Evolutionary conservation across 306 rosid species (phyloP), one percentile per base, ranked within the genome.

Genomic region (Cucurbita argyrosperma): DNA sequence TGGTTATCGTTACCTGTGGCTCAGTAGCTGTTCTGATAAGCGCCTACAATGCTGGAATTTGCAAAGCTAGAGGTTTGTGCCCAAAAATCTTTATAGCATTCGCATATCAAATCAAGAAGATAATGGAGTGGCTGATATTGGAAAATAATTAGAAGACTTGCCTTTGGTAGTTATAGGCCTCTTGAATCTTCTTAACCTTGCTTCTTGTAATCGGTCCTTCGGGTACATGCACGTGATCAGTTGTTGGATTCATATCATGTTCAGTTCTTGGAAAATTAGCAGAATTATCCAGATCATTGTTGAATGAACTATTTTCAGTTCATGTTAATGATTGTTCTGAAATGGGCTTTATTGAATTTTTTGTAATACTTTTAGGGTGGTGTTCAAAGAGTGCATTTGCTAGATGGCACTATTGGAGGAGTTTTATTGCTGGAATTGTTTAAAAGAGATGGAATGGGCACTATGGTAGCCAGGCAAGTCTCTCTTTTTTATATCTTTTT

Each of bases 361-460:
- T 54, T 83, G 12, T 15, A 56, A 26, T 68, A 7, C 56, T 86
- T 63, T 75, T 88, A 94, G 99, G 92, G 96, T 38, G 99, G 99
- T 49, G 99, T 95, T 77, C 95, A 95, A 87, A 89, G 99, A 87
- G 99, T 95, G 61, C 99, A 91, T 88, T 80, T 95, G 85, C 80
- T 95, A 77, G 97, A 95, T 84, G 99, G 97, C 63, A 95, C 99
- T 52, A 84, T 84, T 76, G 85, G 92, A 60, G 99, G 97, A 78
- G 97, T 95, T 77, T 79, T 95, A 76, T 77, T 91, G 81, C 86
- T 95, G 87, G 99, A 95, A 77, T 89, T 95, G 83, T 91, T 88
- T 72, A 95, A 85, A 82, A 89, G 99, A 87, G 99, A 91, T 80
- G 99, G 99, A 57, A 87, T 91, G 97, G 99, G 99, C 76, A 95